These are phyloP conservation scores for Heimioporus sp. DNA, from an alignment of 768 basidiomycete genomes.

Conservation along the genomic window DNA sequence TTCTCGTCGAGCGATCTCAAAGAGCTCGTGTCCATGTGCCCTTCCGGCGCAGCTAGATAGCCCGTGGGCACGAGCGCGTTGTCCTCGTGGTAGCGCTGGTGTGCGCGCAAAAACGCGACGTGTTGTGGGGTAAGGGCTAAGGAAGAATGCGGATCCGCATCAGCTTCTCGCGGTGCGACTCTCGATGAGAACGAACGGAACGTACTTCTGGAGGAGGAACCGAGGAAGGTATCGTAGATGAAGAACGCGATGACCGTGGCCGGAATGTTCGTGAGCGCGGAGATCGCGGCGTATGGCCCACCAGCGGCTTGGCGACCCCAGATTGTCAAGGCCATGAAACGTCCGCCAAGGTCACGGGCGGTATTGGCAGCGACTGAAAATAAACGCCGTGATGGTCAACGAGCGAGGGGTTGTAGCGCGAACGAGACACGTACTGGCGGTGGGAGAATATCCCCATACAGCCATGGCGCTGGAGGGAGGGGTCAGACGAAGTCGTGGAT, in stretches of 20 bases:
- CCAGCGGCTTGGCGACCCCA: conserved; percentile 56
- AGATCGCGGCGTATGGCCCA: conserved; percentile 56
- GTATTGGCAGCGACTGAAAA: conserved; percentile 57
- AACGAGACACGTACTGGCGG: conserved; percentile 37
- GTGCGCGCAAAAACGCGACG: conserved; percentile 18
- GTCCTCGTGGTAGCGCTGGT: conserved; percentile 24
- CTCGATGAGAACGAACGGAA: conserved; percentile 3
- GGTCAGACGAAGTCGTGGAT: conserved; percentile 1
- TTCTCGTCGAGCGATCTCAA: conserved; percentile 15
- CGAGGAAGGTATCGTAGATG: conserved; percentile 56
- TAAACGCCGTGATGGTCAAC: neutral
- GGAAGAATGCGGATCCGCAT: conserved; percentile 1
- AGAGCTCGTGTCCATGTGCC: conserved; percentile 1
- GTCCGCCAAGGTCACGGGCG: conserved; percentile 66
- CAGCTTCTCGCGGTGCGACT: conserved; percentile 4
- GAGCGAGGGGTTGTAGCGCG: neutral
- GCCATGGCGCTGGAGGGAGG: conserved; percentile 42
- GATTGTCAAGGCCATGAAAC: conserved; percentile 58
- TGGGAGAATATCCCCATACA: conserved; percentile 60
- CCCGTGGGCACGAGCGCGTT: conserved; percentile 21
- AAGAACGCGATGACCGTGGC: conserved; percentile 54
- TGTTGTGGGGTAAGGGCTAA: conserved; percentile 26
- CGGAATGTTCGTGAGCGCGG: conserved; percentile 65
- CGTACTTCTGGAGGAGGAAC: conserved; percentile 59
- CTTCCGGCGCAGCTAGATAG: conserved; percentile 16